Percentiles rank a stretch among this genome's conserved stretches.
Evolutionary conservation across 345 rosid species (phyloP).

Genomic region (Melaleuca quinquenervia): DNA sequence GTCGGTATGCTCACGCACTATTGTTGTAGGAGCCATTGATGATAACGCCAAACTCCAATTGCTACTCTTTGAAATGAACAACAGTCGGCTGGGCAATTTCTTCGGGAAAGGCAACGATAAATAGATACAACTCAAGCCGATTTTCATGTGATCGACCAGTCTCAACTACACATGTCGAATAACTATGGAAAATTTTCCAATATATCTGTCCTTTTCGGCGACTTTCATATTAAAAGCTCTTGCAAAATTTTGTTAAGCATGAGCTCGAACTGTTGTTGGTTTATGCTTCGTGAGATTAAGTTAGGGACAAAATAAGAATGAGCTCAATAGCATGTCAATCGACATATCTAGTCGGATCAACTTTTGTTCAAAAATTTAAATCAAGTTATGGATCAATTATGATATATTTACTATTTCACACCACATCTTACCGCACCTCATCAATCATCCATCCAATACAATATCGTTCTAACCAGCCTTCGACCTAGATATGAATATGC

Average conservation of each 20-base stretch:
- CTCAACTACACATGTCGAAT: not conserved
- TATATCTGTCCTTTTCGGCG: not conserved
- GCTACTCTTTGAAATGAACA: not conserved
- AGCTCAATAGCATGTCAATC: accelerated
- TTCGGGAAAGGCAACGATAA: not conserved
- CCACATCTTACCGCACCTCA: accelerated
- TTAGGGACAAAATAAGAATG: not conserved
- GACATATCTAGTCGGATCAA: accelerated
- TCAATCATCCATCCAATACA: accelerated
- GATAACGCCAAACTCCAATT: not conserved
- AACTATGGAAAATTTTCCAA: not conserved
- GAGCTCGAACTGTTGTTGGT: not conserved
- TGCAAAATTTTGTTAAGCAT: not conserved
- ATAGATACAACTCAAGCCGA: not conserved
- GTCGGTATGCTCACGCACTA: not conserved
- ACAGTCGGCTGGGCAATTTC: not conserved
- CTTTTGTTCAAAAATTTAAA: not conserved
- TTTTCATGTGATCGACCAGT: not conserved
- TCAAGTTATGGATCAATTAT: not conserved
- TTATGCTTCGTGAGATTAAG: not conserved
- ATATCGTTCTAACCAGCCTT: not conserved
- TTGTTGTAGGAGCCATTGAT: not conserved
- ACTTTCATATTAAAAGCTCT: not conserved
- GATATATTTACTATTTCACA: not conserved
- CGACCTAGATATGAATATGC: accelerated